Evolutionary conservation across 2,329 filamentous ascomycete species (phyloP).

Genomic region (Hymenoscyphus salicellus): DNA sequence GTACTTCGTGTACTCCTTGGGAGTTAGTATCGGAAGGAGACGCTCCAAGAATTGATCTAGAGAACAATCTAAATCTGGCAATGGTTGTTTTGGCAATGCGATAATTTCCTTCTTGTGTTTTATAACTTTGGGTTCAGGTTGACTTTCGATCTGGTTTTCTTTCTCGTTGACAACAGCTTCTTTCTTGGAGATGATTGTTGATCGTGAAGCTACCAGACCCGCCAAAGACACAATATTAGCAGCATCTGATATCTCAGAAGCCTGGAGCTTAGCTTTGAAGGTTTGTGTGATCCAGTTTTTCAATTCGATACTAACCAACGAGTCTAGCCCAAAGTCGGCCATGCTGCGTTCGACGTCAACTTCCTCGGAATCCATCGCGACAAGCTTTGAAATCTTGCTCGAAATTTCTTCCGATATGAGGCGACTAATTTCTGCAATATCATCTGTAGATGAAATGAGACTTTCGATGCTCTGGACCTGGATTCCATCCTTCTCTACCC

Average conservation of each 20-base stretch:
- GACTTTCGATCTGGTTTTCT: not conserved
- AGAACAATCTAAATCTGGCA: slow-evolving; percentile 16
- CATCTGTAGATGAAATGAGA: not conserved
- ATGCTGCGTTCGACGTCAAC: slow-evolving; percentile 10
- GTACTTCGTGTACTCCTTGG: slow-evolving; percentile 10
- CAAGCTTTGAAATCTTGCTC: slow-evolving; percentile 13
- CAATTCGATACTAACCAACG: slow-evolving; percentile 20
- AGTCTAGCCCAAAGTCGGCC: slow-evolving; percentile 18
- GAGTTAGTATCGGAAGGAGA: slow-evolving; percentile 5
- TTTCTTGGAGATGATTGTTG: slow-evolving; percentile 20
- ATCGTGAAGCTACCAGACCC: slow-evolving; percentile 21
- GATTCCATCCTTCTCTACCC: not conserved
- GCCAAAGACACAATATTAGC: slow-evolving; percentile 25
- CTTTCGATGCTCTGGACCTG: slow-evolving; percentile 2
- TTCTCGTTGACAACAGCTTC: not conserved
- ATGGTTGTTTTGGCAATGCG: slow-evolving; percentile 12
- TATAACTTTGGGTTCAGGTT: not conserved
- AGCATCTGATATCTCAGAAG: slow-evolving; percentile 31
- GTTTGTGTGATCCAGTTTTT: slow-evolving; percentile 22
- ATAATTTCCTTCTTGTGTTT: not conserved
- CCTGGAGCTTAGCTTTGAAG: slow-evolving; percentile 30
- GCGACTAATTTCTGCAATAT: not conserved
- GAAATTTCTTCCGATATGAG: slow-evolving; percentile 6
- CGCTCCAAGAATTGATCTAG: slow-evolving; percentile 10
- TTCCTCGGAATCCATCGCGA: slow-evolving; percentile 13